These are phyloP conservation scores for Salvia rosmarinus DNA, from an alignment of 257 asterid species.

Conservation along the genomic window DNA sequence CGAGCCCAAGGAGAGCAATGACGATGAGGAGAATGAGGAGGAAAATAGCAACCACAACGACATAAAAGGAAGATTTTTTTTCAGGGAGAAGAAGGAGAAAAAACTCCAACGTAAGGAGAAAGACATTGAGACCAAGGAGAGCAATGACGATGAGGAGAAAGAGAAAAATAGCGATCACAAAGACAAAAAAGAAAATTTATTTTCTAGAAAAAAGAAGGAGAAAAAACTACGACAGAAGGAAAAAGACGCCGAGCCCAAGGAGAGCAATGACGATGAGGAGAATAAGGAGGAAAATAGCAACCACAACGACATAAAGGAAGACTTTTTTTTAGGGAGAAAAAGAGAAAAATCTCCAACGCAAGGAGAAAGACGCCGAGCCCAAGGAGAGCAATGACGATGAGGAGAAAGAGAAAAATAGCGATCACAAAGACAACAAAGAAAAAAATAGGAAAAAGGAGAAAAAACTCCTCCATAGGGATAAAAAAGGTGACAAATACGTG, in stretches of 20 bases:
- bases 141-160: background rate
- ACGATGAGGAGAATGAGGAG: background rate
- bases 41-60: background rate
- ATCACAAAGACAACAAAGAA: background rate
- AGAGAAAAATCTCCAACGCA: background rate
- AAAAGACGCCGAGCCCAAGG: background rate
- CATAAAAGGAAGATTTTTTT: background rate
- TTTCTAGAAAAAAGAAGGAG: background rate
- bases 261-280: background rate
- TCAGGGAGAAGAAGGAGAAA: background rate
- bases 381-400: background rate
- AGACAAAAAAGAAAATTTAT: background rate
- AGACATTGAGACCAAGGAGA: background rate
- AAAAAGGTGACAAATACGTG: background rate
- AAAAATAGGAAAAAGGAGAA: background rate
- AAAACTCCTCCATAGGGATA: background rate
- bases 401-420: background rate
- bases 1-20: background rate
- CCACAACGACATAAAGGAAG: background rate
- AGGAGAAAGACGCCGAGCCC: background rate
- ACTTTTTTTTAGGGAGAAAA: background rate
- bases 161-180: background rate
- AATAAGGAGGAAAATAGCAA: background rate
- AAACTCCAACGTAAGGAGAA: background rate
- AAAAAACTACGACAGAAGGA: background rate